These are phyloP conservation scores for Torulaspora globosa DNA, from an alignment of 1,139 yeast genomes.

Conservation along the genomic window DNA sequence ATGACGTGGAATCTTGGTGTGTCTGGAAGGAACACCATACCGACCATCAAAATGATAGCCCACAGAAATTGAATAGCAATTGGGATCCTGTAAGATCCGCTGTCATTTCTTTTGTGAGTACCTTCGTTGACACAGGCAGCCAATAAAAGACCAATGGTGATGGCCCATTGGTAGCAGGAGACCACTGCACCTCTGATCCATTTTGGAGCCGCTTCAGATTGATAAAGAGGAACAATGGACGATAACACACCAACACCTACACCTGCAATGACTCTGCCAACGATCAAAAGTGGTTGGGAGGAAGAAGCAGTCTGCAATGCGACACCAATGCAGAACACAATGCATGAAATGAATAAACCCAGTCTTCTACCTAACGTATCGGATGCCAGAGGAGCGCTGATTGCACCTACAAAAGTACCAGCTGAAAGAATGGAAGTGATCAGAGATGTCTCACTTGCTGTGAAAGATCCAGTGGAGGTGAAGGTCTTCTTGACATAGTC, in stretches of 20 bases:
- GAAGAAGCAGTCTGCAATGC: slow-evolving; percentile 74
- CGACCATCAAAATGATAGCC: slow-evolving; percentile 50
- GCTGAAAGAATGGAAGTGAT: slow-evolving; percentile 76
- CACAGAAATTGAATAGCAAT: slow-evolving; percentile 71
- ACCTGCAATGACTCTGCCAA: slow-evolving; percentile 87
- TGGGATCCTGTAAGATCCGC: slow-evolving; percentile 86
- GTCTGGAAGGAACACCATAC: slow-evolving; percentile 81
- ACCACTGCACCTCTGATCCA: slow-evolving; percentile 84
- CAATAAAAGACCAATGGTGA: slow-evolving; percentile 83
- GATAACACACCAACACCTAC: slow-evolving; percentile 95
- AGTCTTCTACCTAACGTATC: slow-evolving; percentile 79
- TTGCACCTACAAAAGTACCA: slow-evolving; percentile 90
- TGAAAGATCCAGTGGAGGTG: slow-evolving; percentile 53
- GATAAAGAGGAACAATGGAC: slow-evolving; percentile 82
- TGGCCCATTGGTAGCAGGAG: slow-evolving; percentile 44
- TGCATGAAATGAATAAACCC: slow-evolving; percentile 72
- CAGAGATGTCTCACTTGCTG: slow-evolving; percentile 71
- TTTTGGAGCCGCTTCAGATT: slow-evolving; percentile 91
- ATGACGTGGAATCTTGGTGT: slow-evolving; percentile 87
- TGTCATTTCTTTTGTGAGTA: slow-evolving; percentile 68
- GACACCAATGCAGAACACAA: slow-evolving; percentile 77
- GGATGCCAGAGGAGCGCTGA: slow-evolving; percentile 75
- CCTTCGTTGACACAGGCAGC: slow-evolving; percentile 94
- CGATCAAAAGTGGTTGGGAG: slow-evolving; percentile 84
- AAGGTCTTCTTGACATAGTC: slow-evolving; percentile 79